phyloP scores from a whole-genome alignment of 768 basidiomycete species.

The Clitopilus hobsonii region DNA sequence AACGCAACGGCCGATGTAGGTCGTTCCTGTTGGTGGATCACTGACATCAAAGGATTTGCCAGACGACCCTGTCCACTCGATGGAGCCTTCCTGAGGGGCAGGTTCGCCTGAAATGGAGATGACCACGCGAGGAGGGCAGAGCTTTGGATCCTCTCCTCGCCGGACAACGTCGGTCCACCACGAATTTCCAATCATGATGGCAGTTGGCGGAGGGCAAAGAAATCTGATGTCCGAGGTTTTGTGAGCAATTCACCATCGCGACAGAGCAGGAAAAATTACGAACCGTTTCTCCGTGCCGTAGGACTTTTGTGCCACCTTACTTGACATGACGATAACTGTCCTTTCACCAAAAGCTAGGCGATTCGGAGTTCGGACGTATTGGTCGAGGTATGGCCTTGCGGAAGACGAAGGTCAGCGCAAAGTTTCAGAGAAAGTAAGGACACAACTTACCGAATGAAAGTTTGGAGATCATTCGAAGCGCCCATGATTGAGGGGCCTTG shows the following conservation, averaged over 20 bases:
- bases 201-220: slow-evolving; percentile 91
- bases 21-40: slow-evolving; percentile 75
- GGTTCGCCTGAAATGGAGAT: slow-evolving; percentile 92
- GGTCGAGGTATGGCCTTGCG: slow-evolving; percentile 71
- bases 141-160: slow-evolving; percentile 69
- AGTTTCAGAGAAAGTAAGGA: slow-evolving; percentile 6
- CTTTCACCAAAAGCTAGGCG: slow-evolving; percentile 89
- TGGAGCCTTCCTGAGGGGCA: slow-evolving; percentile 75
- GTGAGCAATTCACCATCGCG: not conserved
- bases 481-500: slow-evolving; percentile 53
- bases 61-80: slow-evolving; percentile 83
- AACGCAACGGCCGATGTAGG: slow-evolving; percentile 89
- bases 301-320: slow-evolving; percentile 94
- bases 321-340: slow-evolving; percentile 96
- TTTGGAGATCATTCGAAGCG: slow-evolving; percentile 67
- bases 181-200: slow-evolving; percentile 88
- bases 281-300: slow-evolving; percentile 95
- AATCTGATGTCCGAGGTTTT: slow-evolving; percentile 43
- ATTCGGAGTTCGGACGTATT: slow-evolving; percentile 81
- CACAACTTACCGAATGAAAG: slow-evolving; percentile 65
- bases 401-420: slow-evolving; percentile 14
- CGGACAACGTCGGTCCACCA: slow-evolving; percentile 89
- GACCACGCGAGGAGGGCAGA: slow-evolving; percentile 75
- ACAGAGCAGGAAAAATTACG: slow-evolving; percentile 11
- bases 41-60: slow-evolving; percentile 83